Conservation (phyloP, 1,139 yeast genomes). For the Diutina mesorugosa region DNA sequence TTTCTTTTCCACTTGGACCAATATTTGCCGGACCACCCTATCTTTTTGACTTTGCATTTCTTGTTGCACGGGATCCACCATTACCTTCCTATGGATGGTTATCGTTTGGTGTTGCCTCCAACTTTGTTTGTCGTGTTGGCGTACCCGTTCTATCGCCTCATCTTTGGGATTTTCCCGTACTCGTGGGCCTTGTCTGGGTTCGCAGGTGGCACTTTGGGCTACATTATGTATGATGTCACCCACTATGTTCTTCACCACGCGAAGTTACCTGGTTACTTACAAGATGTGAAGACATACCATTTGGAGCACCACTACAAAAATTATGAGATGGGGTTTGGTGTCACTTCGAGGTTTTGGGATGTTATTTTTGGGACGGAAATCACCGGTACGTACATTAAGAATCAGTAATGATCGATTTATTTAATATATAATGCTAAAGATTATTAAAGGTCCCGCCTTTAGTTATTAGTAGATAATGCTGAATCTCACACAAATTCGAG, state of each 20-base stretch:
- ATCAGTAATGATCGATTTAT: neutral
- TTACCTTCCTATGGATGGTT: slow-evolving; percentile 90
- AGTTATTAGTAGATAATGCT: neutral
- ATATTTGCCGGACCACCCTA: slow-evolving; percentile 68
- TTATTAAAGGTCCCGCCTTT: neutral
- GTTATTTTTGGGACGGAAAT: slow-evolving; percentile 67
- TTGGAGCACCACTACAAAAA: slow-evolving; percentile 96
- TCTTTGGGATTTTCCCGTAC: slow-evolving; percentile 27
- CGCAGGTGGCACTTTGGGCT: slow-evolving; percentile 94
- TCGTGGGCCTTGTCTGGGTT: slow-evolving; percentile 45
- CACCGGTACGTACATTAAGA: slow-evolving; percentile 12
- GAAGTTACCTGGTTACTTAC: slow-evolving; percentile 61
- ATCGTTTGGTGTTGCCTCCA: slow-evolving; percentile 94
- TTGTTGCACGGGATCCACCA: slow-evolving; percentile 93
- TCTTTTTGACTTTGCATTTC: slow-evolving; percentile 74
- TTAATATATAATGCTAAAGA: neutral
- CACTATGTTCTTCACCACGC: slow-evolving; percentile 83
- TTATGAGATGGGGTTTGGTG: slow-evolving; percentile 94
- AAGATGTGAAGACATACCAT: slow-evolving; percentile 75
- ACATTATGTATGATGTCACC: slow-evolving; percentile 78
- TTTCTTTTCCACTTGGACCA: slow-evolving; percentile 86
- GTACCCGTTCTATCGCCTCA: slow-evolving; percentile 28
- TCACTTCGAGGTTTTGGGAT: slow-evolving; percentile 91
- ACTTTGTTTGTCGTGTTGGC: slow-evolving; percentile 46
- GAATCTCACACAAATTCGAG: neutral